These are phyloP conservation scores for Eudorina sp. DNA, from an alignment of 139 green algal genomes.

Conservation along the genomic window DNA sequence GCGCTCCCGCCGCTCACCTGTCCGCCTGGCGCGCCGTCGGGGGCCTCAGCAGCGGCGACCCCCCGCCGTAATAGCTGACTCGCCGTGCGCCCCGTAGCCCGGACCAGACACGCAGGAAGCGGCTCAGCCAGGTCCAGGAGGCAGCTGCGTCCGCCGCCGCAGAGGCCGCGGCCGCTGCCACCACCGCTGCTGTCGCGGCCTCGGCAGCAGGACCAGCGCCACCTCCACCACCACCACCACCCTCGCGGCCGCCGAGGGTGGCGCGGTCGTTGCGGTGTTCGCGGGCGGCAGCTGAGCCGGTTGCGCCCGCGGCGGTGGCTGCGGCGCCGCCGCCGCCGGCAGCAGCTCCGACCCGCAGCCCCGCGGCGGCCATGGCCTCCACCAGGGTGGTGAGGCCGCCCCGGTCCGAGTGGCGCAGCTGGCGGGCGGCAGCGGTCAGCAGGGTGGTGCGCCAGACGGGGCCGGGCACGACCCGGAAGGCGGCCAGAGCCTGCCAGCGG, in stretches of 20 bases:
- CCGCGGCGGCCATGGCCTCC: constrained; percentile 13
- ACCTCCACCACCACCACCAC: neutral
- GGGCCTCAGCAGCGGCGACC: neutral
- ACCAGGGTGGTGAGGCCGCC: neutral
- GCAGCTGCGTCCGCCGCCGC: neutral
- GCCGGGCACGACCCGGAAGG: neutral
- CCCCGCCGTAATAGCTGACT: neutral
- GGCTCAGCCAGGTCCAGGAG: constrained; percentile 7
- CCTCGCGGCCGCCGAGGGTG: neutral
- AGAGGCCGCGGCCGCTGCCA: neutral
- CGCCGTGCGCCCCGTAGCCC: neutral
- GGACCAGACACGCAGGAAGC: constrained; percentile 6
- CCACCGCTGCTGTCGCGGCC: neutral
- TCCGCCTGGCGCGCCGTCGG: neutral
- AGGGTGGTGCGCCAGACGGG: constrained; percentile 8
- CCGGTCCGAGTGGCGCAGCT: neutral
- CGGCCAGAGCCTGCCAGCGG: constrained; percentile 2
- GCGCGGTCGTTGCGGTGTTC: no score
- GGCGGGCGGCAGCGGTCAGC: constrained; percentile 8
- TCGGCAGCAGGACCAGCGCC: neutral
- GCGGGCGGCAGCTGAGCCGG: no score
- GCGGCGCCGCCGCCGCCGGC: neutral
- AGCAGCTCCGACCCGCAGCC: neutral
- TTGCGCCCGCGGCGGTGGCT: no score
- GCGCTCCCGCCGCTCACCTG: neutral